Conservation (phyloP, 441 rosid genomes). For the Adansonia grandidieri region DNA sequence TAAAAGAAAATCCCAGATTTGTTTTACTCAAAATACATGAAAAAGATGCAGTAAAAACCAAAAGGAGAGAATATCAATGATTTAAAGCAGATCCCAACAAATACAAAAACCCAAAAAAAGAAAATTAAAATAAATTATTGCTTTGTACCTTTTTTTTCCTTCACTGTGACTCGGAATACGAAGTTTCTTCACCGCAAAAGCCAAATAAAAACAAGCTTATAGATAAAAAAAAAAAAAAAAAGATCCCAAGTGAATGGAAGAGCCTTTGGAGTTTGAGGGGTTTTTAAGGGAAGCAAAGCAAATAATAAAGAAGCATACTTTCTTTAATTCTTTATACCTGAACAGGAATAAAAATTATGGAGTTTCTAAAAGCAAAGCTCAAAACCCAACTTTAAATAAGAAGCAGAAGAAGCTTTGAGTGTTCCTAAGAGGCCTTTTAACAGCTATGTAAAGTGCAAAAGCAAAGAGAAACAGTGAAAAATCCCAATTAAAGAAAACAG, state of each 20-base stretch:
- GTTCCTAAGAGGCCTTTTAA: neutral
- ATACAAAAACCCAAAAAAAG: conserved; percentile 14
- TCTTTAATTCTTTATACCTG: neutral
- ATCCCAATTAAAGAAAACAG: neutral
- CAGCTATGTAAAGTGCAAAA: neutral
- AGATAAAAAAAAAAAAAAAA: neutral
- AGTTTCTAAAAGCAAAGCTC: neutral
- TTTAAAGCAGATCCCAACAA: conserved; percentile 50
- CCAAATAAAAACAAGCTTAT: neutral
- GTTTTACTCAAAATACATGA: conserved; percentile 9
- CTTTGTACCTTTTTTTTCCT: neutral
- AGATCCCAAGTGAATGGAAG: conserved; percentile 12
- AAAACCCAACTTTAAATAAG: conserved; percentile 19
- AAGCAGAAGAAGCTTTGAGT: neutral
- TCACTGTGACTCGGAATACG: conserved; percentile 16
- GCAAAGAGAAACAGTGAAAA: neutral
- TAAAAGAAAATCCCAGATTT: conserved; percentile 20
- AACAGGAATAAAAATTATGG: neutral
- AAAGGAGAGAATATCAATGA: conserved; percentile 43
- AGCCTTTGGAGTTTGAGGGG: neutral
- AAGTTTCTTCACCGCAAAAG: conserved; percentile 28
- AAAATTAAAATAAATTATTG: conserved; percentile 10
- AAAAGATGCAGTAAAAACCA: conserved; percentile 34
- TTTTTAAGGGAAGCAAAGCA: neutral
- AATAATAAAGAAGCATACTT: conserved; percentile 1